Base-by-base conservation (phyloP, 192 early-diverging fungal species). In the Backusella sp. region DNA sequence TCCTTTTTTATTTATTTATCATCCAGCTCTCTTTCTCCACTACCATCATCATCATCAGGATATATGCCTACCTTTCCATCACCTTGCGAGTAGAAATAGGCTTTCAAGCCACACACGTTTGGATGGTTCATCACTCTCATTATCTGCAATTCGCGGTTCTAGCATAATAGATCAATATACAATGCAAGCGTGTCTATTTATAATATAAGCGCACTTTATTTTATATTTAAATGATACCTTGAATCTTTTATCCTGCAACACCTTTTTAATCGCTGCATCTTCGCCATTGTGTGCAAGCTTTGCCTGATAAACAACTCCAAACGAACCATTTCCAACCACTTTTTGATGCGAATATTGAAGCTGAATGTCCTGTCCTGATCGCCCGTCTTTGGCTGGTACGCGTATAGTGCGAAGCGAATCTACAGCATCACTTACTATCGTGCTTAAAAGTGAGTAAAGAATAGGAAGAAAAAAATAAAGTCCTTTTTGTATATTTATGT, bases 251-350 rank as follows among this genome's bases (percentile, higher is more conserved):
- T 99, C 97, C 88, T 98, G 97, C 28, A 96, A 84, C 6, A 99
- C 97, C 84, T 97, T 97, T 85, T 99, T 99, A 76, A 99, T 96
- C 66, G 97, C 97, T 41, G 90, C 91, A 42, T 90, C 87, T 77
- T 98, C 94, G 53, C 88, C 86, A 68, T 86, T 88, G 73, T 91
- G 88, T 41, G 94, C 84, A 28, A 98, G 82, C 83, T 95, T 94
- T 36, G 96, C 96, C 80, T 96, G 94, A 81, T 92, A 96, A n/a
- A 99, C 97, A 7, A 99, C 96, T 39, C 97, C 97, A 85, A 99
- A 99, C n/a, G 95, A 95, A 17, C 97, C 97, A 76, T 95, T 96
- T 73, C 97, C 97, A 66, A 97, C 89, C 30, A 96, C 91, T 81
- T 95, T 95, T 82, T 90, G 92, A 78, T 95, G 93, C 15, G 94